Base-by-base conservation (phyloP, 2,329 filamentous ascomycete species). In the Furcasterigmium sp. region DNA sequence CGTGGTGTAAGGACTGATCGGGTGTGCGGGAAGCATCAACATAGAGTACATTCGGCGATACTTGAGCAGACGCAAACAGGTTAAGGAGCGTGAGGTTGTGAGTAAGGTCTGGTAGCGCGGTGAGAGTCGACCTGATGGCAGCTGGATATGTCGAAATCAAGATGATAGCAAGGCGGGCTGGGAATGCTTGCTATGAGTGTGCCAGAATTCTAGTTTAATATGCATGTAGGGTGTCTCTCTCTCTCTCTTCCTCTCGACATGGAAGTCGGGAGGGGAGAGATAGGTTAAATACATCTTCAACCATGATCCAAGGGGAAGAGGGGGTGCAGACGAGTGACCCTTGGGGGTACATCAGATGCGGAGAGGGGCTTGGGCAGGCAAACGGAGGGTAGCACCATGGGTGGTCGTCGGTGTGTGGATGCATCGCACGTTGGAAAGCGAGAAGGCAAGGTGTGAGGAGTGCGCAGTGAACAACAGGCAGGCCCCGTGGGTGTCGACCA, bases 11-110 rank as follows among this genome's bases (percentile, higher is more conserved):
- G 35, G 35, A n/a, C 23, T 17, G 32, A 17, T 9, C 14, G 14
- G 36, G 36, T 38, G 23, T 23, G 19, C 36, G 20, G 36, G 18
- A 38, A 23, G 36, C 36, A 38, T 35, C 32, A 35, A 35, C n/a
- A 17, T 17, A 15, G 15, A 35, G 17, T 35, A 9, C 15, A 35
- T n/a, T 18, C n/a, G 32, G 17, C 11, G 23, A 26, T 11, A 26
- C 23, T 26, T 26, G 23, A 11, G 7, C 11, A 26, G 23, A 26
- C 7, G 23, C 7, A 26, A 26, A 11, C 7, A 26, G 17, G 8
- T 7, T 3, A 7, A 32, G 14, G 29, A 7, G 9, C 5, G 29
- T 32, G 28, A 30, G 13, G 28, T 14, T 30, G 25, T 30, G 29
- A n/a, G n/a, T n/a, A n/a, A n/a, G n/a, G n/a, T n/a, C n/a, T n/a